These are phyloP conservation scores for Cymbopogon flexuosus DNA, from an alignment of 202 grass and related monocot genomes.

Conservation along the genomic window DNA sequence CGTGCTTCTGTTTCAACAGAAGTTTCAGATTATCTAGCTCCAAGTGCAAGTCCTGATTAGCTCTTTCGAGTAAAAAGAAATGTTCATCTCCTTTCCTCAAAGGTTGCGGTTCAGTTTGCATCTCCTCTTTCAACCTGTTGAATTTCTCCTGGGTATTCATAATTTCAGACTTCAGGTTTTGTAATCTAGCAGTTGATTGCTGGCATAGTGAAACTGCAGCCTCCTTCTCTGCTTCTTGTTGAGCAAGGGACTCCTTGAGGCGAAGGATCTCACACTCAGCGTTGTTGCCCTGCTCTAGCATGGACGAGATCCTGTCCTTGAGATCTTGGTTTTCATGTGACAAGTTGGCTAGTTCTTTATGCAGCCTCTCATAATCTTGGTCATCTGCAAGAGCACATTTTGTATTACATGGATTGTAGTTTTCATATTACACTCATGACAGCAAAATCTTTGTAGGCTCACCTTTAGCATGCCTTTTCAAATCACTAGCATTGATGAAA, in stretches of 20 bases:
- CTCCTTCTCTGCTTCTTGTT: constrained; percentile 59
- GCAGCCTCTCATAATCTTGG: constrained; percentile 48
- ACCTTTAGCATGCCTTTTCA: constrained; percentile 34
- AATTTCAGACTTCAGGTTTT: constrained; percentile 63
- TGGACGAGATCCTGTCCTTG: constrained; percentile 48
- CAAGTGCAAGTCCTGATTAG: constrained; percentile 46
- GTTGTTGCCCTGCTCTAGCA: constrained; percentile 52
- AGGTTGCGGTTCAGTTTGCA: constrained; percentile 41
- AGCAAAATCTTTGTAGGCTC: constrained; percentile 29
- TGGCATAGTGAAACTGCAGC: constrained; percentile 43
- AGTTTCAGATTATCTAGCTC: constrained; percentile 51
- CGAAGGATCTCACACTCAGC: constrained; percentile 50
- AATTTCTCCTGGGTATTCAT: constrained; percentile 66
- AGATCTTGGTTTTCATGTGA: constrained; percentile 63
- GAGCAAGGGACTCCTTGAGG: constrained; percentile 49
- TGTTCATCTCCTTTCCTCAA: constrained; percentile 29
- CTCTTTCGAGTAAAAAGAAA: constrained; percentile 42
- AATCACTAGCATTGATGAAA: constrained; percentile 41
- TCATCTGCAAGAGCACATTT: constrained; percentile 37
- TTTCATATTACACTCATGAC: not conserved
- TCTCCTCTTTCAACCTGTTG: constrained; percentile 67
- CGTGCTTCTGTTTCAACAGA: constrained; percentile 49
- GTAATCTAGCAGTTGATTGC: constrained; percentile 53
- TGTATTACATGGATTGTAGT: constrained; percentile 17
- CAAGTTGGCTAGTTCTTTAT: constrained; percentile 65